phyloP scores from a whole-genome alignment of 768 basidiomycete species.

The Roridomyces roridus region DNA sequence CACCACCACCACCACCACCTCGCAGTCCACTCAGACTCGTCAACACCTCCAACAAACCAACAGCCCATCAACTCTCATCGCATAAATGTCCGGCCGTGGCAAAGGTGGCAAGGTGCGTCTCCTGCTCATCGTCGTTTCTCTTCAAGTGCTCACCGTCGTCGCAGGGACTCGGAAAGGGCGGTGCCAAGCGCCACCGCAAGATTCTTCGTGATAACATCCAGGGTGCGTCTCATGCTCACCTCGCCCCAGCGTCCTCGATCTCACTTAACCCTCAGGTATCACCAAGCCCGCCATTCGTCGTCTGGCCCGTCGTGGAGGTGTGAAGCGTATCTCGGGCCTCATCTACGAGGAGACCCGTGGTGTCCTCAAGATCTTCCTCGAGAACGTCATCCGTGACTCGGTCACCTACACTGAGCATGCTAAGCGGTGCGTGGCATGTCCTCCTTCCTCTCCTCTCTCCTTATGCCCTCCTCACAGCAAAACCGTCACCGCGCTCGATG shows the following conservation, averaged over 20 bases:
- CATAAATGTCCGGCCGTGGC: constrained; percentile 94
- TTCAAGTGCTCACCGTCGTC: constrained; percentile 2
- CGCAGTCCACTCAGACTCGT: constrained; percentile 19
- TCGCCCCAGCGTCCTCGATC: constrained; percentile 35
- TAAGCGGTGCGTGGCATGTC: constrained; percentile 70
- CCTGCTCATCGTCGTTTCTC: not conserved
- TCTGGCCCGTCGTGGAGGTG: constrained; percentile 96
- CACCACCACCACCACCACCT: constrained; percentile 34
- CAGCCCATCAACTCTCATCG: constrained; percentile 24
- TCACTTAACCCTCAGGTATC: constrained; percentile 61
- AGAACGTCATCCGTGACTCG: constrained; percentile 92
- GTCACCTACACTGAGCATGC: constrained; percentile 99
- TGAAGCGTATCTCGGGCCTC: constrained; percentile 81
- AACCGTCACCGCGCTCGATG: constrained; percentile 94
- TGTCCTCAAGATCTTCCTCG: constrained; percentile 93
- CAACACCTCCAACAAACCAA: constrained; percentile 24
- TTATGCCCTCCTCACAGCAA: no score
- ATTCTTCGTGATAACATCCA: constrained; percentile 85
- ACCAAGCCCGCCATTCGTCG: constrained; percentile 93
- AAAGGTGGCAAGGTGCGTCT: constrained; percentile 84
- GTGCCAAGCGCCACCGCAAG: constrained; percentile 94
- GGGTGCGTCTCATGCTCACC: constrained; percentile 44
- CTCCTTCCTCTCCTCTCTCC: no score
- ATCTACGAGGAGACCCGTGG: constrained; percentile 69
- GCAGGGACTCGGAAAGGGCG: constrained; percentile 93